phyloP scores from a whole-genome alignment of 306 rosid genomes.

The Cucumis hystrix region DNA sequence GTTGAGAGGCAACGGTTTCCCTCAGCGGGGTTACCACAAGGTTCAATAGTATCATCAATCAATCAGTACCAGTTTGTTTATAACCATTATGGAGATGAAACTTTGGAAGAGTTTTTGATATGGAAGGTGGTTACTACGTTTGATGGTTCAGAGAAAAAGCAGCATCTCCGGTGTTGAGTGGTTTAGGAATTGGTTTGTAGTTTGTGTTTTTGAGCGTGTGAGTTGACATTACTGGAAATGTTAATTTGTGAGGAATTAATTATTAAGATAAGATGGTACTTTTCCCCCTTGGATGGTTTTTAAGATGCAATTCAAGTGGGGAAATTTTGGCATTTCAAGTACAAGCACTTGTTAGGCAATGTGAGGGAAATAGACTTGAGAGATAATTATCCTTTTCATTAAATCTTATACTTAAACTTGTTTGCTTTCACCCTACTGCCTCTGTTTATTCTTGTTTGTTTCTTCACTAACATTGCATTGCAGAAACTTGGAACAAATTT shows the following conservation, averaged over 20 bases:
- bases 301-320: slow-evolving; percentile 59
- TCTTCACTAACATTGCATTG: neutral
- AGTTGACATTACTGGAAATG: slow-evolving; percentile 12
- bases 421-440: neutral
- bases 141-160: neutral
- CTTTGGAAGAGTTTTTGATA: neutral
- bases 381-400: neutral
- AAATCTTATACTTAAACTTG: neutral
- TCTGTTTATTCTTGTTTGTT: neutral
- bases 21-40: slow-evolving; percentile 37
- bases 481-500: neutral
- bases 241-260: slow-evolving; percentile 13
- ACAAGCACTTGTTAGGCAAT: neutral
- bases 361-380: neutral
- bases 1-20: slow-evolving; percentile 55
- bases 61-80: neutral
- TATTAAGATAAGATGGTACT: neutral
- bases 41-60: neutral
- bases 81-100: neutral
- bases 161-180: neutral
- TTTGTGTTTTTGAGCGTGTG: slow-evolving; percentile 27
- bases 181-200: slow-evolving; percentile 5
- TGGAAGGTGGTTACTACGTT: neutral
- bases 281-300: slow-evolving; percentile 47
- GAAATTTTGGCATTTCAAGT: slow-evolving; percentile 26